Evolutionary conservation across 2,329 filamentous ascomycete species (phyloP).

Genomic region (Penicillium digitatum): DNA sequence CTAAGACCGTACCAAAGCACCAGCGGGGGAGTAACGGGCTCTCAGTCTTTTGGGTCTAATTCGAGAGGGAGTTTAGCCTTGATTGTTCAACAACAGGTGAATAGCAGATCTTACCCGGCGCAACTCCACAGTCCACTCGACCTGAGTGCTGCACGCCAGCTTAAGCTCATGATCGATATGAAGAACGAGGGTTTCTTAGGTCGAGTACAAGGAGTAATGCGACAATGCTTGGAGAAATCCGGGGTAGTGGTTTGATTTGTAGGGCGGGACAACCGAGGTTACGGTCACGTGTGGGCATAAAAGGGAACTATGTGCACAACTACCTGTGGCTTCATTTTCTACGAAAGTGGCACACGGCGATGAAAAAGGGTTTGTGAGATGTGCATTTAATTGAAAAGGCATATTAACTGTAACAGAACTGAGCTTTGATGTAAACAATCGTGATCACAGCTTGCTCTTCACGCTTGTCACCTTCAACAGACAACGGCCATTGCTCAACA

Average conservation of each 20-base stretch:
- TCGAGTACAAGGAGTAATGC: neutral
- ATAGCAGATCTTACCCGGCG: neutral
- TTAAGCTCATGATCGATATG: neutral
- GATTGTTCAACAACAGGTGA: neutral
- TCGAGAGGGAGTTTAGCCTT: neutral
- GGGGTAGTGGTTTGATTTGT: conserved; percentile 1
- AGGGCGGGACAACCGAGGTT: conserved; percentile 1
- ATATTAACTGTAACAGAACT: neutral
- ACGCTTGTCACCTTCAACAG: conserved; percentile 63
- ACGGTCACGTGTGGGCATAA: conserved; percentile 3
- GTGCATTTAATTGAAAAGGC: neutral
- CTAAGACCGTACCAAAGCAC: neutral
- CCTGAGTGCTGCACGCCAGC: neutral
- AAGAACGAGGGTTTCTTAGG: neutral
- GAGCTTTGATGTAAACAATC: neutral
- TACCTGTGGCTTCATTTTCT: neutral
- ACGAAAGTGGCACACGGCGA: too few species aligned
- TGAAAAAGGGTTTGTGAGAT: neutral
- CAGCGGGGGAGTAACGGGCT: neutral
- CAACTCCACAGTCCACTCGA: neutral
- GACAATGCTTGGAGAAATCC: neutral
- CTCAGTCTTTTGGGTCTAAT: neutral
- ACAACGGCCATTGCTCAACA: conserved; percentile 80
- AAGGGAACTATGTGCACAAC: neutral
- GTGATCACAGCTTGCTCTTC: conserved; percentile 60